Evolutionary conservation across 441 rosid species (phyloP).

Genomic region (Erysimum pusillum): DNA sequence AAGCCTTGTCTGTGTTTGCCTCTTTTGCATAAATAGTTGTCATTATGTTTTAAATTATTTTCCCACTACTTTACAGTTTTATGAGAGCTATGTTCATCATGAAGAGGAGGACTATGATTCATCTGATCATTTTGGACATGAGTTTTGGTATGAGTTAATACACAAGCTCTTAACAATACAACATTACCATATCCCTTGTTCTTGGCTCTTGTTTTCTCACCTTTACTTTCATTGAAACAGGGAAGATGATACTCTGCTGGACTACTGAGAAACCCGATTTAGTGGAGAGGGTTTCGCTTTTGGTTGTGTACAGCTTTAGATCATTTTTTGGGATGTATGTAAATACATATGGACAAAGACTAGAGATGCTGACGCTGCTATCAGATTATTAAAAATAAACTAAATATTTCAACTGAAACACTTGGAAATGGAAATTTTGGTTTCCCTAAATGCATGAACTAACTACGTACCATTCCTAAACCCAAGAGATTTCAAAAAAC

Average conservation of each 20-base stretch:
- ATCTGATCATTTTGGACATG: constrained; percentile 40
- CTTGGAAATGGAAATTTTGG: too few relatives aligned
- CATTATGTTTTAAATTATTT: constrained; percentile 5
- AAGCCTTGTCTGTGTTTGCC: not conserved
- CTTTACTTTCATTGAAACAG: constrained; percentile 33
- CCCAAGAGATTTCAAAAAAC: too few relatives aligned
- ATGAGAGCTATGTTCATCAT: constrained; percentile 34
- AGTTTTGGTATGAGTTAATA: constrained; percentile 31
- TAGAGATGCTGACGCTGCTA: not conserved
- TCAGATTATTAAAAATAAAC: too few relatives aligned
- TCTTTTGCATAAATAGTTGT: not conserved
- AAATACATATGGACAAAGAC: constrained; percentile 5
- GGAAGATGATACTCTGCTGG: constrained; percentile 31
- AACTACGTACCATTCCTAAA: too few relatives aligned
- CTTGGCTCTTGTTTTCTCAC: constrained; percentile 32
- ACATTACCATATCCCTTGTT: not conserved
- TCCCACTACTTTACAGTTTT: constrained; percentile 44
- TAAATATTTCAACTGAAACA: too few relatives aligned
- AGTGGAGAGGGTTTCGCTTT: constrained; percentile 8
- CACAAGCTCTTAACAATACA: constrained; percentile 18
- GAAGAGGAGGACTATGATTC: constrained; percentile 39
- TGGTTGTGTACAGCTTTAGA: constrained; percentile 21
- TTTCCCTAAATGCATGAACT: too few relatives aligned
- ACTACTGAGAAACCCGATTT: constrained; percentile 16
- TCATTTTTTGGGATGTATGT: constrained; percentile 10